These are phyloP conservation scores for Russula sp. DNA, from an alignment of 768 basidiomycete species.

Conservation along the genomic window DNA sequence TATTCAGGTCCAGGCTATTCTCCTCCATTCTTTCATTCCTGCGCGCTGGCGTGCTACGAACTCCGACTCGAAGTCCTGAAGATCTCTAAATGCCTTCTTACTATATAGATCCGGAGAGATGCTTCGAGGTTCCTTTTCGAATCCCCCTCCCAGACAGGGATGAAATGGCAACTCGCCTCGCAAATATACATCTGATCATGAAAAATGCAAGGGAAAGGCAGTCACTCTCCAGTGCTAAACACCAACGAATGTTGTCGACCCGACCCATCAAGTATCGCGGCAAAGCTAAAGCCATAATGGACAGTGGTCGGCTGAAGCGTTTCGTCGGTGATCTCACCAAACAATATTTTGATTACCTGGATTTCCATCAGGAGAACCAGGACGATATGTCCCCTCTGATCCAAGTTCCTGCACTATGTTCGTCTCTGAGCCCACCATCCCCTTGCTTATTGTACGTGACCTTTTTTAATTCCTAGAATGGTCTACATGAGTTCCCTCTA, in stretches of 20 bases:
- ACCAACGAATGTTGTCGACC: background rate
- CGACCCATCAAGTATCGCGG: slow-evolving; percentile 8
- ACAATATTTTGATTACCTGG: slow-evolving; percentile 8
- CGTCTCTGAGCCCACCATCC: background rate
- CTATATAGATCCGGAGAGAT: slow-evolving; percentile 16
- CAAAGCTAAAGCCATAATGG: slow-evolving; percentile 6
- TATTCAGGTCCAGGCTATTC: background rate
- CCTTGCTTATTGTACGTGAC: slow-evolving; percentile 12
- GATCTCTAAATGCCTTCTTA: slow-evolving; percentile 6
- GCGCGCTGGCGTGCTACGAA: slow-evolving; percentile 15
- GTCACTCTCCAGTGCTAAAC: slow-evolving; percentile 4
- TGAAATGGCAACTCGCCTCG: slow-evolving; percentile 8
- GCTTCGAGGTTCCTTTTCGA: slow-evolving; percentile 15
- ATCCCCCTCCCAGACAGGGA: slow-evolving; percentile 10
- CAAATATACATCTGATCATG: slow-evolving; percentile 8
- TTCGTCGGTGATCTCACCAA: slow-evolving; percentile 9
- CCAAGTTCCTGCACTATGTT: slow-evolving; percentile 1
- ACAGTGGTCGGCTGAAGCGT: background rate
- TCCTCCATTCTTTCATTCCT: slow-evolving; percentile 7
- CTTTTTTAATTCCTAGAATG: background rate
- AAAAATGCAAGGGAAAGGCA: slow-evolving; percentile 15
- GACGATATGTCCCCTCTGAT: slow-evolving; percentile 9
- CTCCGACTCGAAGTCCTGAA: slow-evolving; percentile 6
- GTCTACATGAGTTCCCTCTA: background rate
- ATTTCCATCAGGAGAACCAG: slow-evolving; percentile 10